Base-by-base conservation (phyloP, 108 stramenopile species). In the Fistulifera pelliculosa region DNA sequence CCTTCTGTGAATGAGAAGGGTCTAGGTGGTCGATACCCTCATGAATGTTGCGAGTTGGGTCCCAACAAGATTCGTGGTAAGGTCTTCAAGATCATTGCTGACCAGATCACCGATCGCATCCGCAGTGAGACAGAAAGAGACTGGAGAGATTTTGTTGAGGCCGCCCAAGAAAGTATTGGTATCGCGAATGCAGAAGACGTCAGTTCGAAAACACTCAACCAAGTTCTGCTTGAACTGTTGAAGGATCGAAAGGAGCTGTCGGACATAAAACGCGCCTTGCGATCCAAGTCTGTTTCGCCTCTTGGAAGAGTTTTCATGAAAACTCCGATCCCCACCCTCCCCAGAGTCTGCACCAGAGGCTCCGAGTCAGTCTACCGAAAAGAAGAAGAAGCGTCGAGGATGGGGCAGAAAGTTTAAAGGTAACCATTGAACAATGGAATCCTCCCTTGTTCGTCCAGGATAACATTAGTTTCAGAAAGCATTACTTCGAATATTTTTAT, bases 1-100 rank as follows among this genome's bases (percentile, higher is more conserved):
- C 69, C 83, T 24, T 77, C 77, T 19, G 44, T 83, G 21, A 52
- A 49, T 13, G 80, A 76, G 21, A 63, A 61, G 60, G 86, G 78
- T 38, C 31, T 71, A 1, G 54, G 56, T 40, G 65, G 56, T 12
- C 63, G 76, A 22, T 47, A 60, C 27, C 74, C 74, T 16, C 38
- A 66, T 26, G 65, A 73, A 47, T 67, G 48, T 58, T 57, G 59
- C 47, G 58, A 38, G 57, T 59, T 56, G 39, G 60, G 52, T 52
- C 73, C 18, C 49, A 31, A 38, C 38, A 41, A 42, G 15, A 31
- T 40, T 44, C 58, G n/a, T 23, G 52, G 60, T 21, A 35, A 41
- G 23, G 39, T 52, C 2, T 49, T 47, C 26, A 18, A 31, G 14
- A 47, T 47, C 21, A 26, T 58, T n/a, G 31, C 18, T 13, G 53